Evolutionary conservation across 2,329 filamentous ascomycete species (phyloP).

Genomic region (Tolypocladium nubicola): DNA sequence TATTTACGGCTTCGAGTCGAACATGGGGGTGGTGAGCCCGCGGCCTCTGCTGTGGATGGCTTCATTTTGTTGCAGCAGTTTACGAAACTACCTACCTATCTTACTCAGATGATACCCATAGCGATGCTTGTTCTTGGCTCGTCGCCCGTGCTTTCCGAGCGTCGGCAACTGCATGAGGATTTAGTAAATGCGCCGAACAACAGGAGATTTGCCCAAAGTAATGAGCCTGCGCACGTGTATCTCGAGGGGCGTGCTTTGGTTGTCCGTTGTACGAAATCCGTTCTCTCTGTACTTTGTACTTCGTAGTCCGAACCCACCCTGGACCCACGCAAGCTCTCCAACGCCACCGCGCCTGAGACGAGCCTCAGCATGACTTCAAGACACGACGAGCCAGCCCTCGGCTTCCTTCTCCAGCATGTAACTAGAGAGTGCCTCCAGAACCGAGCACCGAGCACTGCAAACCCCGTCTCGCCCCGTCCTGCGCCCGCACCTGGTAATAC

Average conservation of each 20-base stretch:
- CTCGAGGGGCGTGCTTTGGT: too few relatives aligned
- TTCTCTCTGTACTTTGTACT: too few relatives aligned
- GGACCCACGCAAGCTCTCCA: background rate
- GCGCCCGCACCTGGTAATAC: background rate
- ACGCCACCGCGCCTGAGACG: background rate
- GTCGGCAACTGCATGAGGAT: background rate
- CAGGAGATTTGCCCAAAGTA: too few relatives aligned
- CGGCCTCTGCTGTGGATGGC: background rate
- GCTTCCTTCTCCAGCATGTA: background rate
- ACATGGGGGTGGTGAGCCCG: slow-evolving; percentile 81
- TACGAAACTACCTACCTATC: background rate
- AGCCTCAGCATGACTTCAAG: background rate
- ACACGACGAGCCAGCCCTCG: background rate
- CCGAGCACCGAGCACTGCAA: background rate
- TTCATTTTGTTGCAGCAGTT: background rate
- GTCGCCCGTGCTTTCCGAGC: background rate
- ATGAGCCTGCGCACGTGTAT: background rate
- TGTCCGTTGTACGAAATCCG: too few relatives aligned
- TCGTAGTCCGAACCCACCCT: background rate
- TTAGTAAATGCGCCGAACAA: background rate
- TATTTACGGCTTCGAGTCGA: slow-evolving; percentile 79
- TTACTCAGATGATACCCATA: background rate
- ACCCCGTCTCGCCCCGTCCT: background rate
- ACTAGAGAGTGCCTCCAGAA: background rate
- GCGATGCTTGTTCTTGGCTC: background rate